Evolutionary conservation across 805 yeast genomes (phyloP), one percentile per base, ranked within the genome.

Genomic region (Wickerhamomyces pijperi): DNA sequence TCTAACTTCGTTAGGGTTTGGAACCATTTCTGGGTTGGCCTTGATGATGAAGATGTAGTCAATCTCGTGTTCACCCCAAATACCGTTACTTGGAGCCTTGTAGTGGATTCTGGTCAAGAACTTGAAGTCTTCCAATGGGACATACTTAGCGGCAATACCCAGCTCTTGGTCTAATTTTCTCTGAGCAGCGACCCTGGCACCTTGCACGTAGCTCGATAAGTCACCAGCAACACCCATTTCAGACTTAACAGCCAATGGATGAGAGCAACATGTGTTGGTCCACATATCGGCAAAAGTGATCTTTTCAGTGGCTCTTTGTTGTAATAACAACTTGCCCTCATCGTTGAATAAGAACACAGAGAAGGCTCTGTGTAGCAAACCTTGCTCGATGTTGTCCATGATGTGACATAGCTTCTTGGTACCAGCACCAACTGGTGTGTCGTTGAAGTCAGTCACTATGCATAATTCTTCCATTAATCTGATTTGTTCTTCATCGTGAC

Each of bases 221-320:
- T 51, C 54, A 29, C 59, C 59, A 33, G 64, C 54, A 16, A 16
- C 12, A 11, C 97, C 97, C 55, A 87, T 65, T 60, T 92, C 99
- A 29, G 75, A 65, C 31, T 78, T 72, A 28, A 86, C 75, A 39
- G 95, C 86, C 39, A 92, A 68, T 9, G 99, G 99, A 59, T 92
- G 99, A 1, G 97, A 88, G 60, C 99, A 92, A 63, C 99, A 92
- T 2, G 99, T 92, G 60, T 92, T 92, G 19, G 99, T 92, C 99
- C 99, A 92, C 81, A 88, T 78, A 42, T 77, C 77, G 1, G 97
- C 94, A 61, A 92, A 92, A 1, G 99, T 92, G 64, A 92, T 92
- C 60, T 92, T 92, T 58, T 92, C 97, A 37, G 78, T 77, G 0
- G 99, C 97, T 51, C 99, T 77, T 64, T 90, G 97, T 64, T 92